Base-by-base conservation (phyloP, 75 land plant species). In the Gnetum montanum region DNA sequence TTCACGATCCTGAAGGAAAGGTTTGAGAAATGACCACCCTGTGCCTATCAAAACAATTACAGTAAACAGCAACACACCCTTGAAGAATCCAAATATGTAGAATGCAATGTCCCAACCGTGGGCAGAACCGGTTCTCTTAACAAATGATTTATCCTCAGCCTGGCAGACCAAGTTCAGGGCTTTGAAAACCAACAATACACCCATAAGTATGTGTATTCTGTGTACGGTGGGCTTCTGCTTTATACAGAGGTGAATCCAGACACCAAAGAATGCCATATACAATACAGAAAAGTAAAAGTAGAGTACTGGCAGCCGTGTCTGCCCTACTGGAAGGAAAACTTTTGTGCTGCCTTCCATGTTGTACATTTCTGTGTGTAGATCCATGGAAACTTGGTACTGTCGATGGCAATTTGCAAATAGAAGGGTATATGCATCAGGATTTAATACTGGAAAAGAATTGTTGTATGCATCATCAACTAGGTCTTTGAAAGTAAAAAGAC, bases 81-180 rank as follows among this genome's bases (percentile, higher is more conserved):
- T 70, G 31, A 85, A 43, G 41, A 85, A 82, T 58, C 75, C 73
- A 65, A 85, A 85, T 27, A 78, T 46, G 64, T 86, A 83, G 70
- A 75, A 86, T 7, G 70, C 70, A 16, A 87, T 68, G 58, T 87
- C 92, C 92, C 92, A 84, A 1, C 89, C 89, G 45, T 88, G 92
- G 0, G 89, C 66, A 13, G 79, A 74, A 29, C 89, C 92, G 2
- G 88, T 84, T 31, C 47, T 54, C 63, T 64, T 70, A 13, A 80
- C 67, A 56, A 64, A 76, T 31, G 44, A 49, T 64, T 64, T 70
- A 52, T 86, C 91, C 61, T 83, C 84, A 31, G 84, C 69, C 23
- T 75, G 88, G 45, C 70, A 77, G 8, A 86, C 37, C 78, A 86
- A 37, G 43, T 83, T 76, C 36, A 79, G 55, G 35, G 73, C 77